Conservation (phyloP, 805 yeast species). For the Wickerhamiella sergipiensis region DNA sequence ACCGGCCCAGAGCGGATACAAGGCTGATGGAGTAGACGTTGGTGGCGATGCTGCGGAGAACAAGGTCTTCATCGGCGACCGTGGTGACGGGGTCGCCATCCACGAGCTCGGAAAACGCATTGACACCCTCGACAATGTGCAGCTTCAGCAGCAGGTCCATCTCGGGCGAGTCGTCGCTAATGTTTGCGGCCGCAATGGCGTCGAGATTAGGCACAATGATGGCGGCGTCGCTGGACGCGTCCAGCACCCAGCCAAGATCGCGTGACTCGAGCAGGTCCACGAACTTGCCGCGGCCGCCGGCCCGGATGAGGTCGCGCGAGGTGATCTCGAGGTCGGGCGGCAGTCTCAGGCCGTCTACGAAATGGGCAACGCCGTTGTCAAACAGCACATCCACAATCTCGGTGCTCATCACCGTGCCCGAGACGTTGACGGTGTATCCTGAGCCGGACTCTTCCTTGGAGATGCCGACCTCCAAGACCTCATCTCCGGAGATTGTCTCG, state of each 20-base stretch:
- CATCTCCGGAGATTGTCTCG: constrained; percentile 18
- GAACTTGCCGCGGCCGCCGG: constrained; percentile 38
- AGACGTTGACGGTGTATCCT: constrained; percentile 1
- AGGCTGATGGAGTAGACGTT: constrained; percentile 7
- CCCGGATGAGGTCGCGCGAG: constrained; percentile 39
- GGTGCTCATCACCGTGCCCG: constrained; percentile 2
- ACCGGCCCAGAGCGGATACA: constrained; percentile 19
- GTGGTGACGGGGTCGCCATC: constrained; percentile 13
- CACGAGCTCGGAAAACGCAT: constrained; percentile 24
- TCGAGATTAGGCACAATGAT: constrained; percentile 58
- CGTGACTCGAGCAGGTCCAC: constrained; percentile 29
- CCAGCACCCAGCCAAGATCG: constrained; percentile 25
- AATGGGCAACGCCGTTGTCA: constrained; percentile 75
- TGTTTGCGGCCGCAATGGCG: constrained; percentile 40
- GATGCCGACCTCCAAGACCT: constrained; percentile 1
- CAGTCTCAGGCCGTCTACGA: constrained; percentile 40
- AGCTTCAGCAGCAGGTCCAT: constrained; percentile 36
- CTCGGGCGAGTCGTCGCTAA: constrained; percentile 29
- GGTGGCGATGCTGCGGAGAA: constrained; percentile 14
- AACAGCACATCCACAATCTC: constrained; percentile 51
- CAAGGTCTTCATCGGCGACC: constrained; percentile 19
- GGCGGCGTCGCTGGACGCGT: constrained; percentile 34
- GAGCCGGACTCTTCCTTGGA: constrained; percentile 1
- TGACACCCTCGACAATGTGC: constrained; percentile 50
- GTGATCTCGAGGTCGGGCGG: constrained; percentile 45